These are phyloP conservation scores for Phytopythium kandeliae DNA, from an alignment of 352 stramenopile genomes.

Conservation along the genomic window DNA sequence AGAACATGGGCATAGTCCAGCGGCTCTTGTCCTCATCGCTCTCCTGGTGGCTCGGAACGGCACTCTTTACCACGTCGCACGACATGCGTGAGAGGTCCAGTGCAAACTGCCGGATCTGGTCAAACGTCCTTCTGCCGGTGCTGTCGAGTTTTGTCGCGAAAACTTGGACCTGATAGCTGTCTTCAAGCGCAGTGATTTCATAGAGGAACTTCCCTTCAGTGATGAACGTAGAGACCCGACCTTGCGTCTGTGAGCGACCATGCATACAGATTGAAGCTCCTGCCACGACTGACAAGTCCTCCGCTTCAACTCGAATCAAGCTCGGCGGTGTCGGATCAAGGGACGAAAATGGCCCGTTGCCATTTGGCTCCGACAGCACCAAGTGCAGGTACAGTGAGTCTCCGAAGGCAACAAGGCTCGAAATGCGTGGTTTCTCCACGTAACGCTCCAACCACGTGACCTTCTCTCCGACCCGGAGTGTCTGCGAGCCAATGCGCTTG, in stretches of 20 bases:
- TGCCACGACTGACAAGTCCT: slow-evolving; percentile 15
- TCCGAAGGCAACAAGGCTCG: slow-evolving; percentile 40
- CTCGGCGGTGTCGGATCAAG: background rate
- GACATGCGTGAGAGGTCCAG: background rate
- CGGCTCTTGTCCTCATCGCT: slow-evolving; percentile 4
- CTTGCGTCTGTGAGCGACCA: background rate
- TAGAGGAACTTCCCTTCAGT: slow-evolving; percentile 54
- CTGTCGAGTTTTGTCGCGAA: slow-evolving; percentile 16
- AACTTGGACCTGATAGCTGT: slow-evolving; percentile 31
- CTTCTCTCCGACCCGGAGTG: slow-evolving; percentile 20
- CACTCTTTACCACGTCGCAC: slow-evolving; percentile 11
- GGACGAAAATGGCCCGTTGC: slow-evolving; percentile 5
- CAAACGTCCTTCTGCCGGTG: slow-evolving; percentile 10
- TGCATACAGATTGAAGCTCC: background rate
- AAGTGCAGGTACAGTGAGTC: slow-evolving; percentile 44
- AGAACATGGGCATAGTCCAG: slow-evolving; percentile 19
- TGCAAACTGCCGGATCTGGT: slow-evolving; percentile 7
- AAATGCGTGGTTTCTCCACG: slow-evolving; percentile 22
- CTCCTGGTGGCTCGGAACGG: slow-evolving; percentile 6
- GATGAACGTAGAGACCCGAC: slow-evolving; percentile 13
- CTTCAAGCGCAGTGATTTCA: slow-evolving; percentile 34
- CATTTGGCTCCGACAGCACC: slow-evolving; percentile 17
- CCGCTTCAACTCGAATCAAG: slow-evolving; percentile 14
- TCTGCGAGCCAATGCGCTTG: slow-evolving; percentile 14
- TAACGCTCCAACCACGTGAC: slow-evolving; percentile 28